Evolutionary conservation across 768 basidiomycete species (phyloP).

Genomic region (Coprinopsis strossmayeri): DNA sequence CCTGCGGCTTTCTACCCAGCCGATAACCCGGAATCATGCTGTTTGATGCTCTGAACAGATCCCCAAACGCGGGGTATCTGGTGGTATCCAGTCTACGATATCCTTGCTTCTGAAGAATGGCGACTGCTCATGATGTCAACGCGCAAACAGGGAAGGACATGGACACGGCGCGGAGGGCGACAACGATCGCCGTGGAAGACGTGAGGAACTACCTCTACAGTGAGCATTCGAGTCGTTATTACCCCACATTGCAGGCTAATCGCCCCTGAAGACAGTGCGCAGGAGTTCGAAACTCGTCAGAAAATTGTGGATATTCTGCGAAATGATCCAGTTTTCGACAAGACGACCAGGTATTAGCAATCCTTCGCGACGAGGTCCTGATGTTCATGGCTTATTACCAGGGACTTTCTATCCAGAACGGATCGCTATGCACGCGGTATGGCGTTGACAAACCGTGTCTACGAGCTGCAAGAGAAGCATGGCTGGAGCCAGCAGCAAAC

Average conservation of each 20-base stretch:
- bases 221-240: slow-evolving; percentile 22
- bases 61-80: too few species aligned
- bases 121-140: slow-evolving; percentile 27
- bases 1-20: too few species aligned
- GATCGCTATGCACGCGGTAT: slow-evolving; percentile 53
- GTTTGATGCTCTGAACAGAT: too few species aligned
- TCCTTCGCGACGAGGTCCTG: not conserved
- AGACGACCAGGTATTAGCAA: slow-evolving; percentile 38
- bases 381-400: slow-evolving; percentile 17
- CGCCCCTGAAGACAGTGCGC: slow-evolving; percentile 36
- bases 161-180: slow-evolving; percentile 35
- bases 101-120: not conserved
- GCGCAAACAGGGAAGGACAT: slow-evolving; percentile 48
- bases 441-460: slow-evolving; percentile 46
- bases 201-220: slow-evolving; percentile 47
- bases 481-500: slow-evolving; percentile 47
- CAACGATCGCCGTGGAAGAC: slow-evolving; percentile 35
- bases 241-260: not conserved
- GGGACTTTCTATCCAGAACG: slow-evolving; percentile 51
- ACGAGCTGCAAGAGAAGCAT: slow-evolving; percentile 50
- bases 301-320: slow-evolving; percentile 40
- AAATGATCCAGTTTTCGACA: slow-evolving; percentile 55
- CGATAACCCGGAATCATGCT: too few species aligned
- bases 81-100: too few species aligned
- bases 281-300: slow-evolving; percentile 43